A percentile compares a stretch with the other conserved stretches of the same genome.
Evolutionary conservation across 371 early-diverging fungal genomes (phyloP).

Genomic region (Mortierella sp.): DNA sequence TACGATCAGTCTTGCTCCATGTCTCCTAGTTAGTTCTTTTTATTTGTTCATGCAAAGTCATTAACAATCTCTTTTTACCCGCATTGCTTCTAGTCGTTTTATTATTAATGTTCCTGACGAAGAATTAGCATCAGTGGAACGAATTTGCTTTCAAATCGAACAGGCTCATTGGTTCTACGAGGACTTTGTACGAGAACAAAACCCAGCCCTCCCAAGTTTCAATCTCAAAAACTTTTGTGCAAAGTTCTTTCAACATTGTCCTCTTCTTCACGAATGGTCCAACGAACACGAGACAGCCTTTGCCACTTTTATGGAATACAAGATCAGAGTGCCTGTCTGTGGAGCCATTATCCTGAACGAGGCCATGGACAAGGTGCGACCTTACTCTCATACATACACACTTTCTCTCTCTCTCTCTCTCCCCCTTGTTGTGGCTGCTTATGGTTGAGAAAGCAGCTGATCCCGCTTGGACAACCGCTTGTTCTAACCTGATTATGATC

Average conservation of each 20-base stretch:
- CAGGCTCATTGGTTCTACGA: conserved; percentile 99
- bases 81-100: conserved; percentile 82
- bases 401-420: background rate
- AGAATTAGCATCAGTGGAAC: conserved; percentile 89
- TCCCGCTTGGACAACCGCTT: background rate
- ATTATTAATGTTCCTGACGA: conserved; percentile 96
- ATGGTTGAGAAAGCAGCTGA: background rate
- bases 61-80: background rate
- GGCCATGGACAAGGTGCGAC: conserved; percentile 80
- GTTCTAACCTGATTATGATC: too few relatives aligned
- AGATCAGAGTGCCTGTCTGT: conserved; percentile 98
- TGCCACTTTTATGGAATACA: conserved; percentile 95
- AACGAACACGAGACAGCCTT: conserved; percentile 90
- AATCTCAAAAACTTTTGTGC: conserved; percentile 88
- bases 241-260: conserved; percentile 86
- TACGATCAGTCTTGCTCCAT: too few relatives aligned
- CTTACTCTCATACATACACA: too few relatives aligned
- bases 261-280: conserved; percentile 88
- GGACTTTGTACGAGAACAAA: conserved; percentile 94
- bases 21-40: background rate
- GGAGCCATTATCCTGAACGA: conserved; percentile 98
- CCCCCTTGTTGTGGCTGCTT: background rate
- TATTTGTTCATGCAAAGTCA: background rate
- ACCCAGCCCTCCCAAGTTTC: conserved; percentile 82
- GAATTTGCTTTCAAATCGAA: conserved; percentile 99